A percentile compares a stretch with the other conserved stretches of the same genome.
Evolutionary conservation across 2,329 filamentous ascomycete species (phyloP).

Genomic region (Phialophora expanda): DNA sequence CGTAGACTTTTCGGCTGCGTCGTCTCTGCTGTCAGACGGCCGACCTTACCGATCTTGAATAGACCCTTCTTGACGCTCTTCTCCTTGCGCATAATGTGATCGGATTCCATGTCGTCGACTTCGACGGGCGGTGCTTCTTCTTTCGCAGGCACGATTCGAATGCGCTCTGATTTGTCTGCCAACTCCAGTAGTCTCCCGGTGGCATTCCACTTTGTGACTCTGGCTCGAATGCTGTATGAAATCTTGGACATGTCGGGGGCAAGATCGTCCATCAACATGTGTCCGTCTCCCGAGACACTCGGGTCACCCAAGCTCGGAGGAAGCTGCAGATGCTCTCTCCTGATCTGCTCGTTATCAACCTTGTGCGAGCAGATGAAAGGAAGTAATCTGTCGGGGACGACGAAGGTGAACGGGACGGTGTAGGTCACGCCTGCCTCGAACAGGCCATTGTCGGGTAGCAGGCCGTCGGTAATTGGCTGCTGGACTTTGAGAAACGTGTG

Average conservation of each 20-base stretch:
- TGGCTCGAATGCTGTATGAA: conserved; percentile 60
- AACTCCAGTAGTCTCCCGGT: conserved; percentile 55
- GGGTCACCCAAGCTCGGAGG: conserved; percentile 68
- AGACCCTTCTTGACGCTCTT: conserved; percentile 66
- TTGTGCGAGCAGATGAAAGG: conserved; percentile 64
- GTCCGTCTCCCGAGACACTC: conserved; percentile 57
- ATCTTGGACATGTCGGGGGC: conserved; percentile 67
- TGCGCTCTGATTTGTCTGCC: conserved; percentile 57
- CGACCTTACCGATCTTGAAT: conserved; percentile 62
- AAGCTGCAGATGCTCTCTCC: conserved; percentile 61
- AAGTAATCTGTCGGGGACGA: conserved; percentile 65
- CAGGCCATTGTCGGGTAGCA: conserved; percentile 61
- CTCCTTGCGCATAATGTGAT: conserved; percentile 62
- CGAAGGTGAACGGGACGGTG: conserved; percentile 67
- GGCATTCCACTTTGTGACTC: conserved; percentile 50
- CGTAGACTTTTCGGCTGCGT: conserved; percentile 63
- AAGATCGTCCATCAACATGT: conserved; percentile 63
- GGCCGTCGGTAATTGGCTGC: conserved; percentile 61
- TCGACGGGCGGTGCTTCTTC: conserved; percentile 65
- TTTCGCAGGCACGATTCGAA: conserved; percentile 64
- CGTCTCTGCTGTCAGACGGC: conserved; percentile 62
- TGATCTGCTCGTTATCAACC: conserved; percentile 57
- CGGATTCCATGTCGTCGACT: conserved; percentile 51
- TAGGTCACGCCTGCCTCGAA: conserved; percentile 62
- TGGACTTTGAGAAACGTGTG: conserved; percentile 67